Base-by-base conservation (phyloP, 768 basidiomycete species). In the Rhodosporidiobolus odoratus region DNA sequence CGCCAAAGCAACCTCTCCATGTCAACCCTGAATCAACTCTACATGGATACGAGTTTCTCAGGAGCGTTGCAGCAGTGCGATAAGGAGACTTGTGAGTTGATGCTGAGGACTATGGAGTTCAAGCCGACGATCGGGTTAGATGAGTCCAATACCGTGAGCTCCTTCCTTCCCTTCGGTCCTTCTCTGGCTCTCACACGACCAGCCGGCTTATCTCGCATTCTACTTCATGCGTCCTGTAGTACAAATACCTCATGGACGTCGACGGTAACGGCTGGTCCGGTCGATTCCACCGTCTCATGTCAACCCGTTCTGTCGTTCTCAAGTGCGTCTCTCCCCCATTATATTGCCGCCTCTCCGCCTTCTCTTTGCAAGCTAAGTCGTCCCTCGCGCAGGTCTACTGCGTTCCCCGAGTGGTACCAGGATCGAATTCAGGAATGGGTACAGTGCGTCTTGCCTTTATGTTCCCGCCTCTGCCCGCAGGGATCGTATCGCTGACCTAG, bases 251-350 rank as follows among this genome's bases (percentile, higher is more conserved):
- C n/a, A 70, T 70, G 41, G 69, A 68, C 43, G 62, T 65, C 43
- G 64, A 68, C 50, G 70, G 74, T 21, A 67, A 67, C 56, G 69
- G 69, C 30, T 75, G 71, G 72, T 71, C 69, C 4, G 75, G 75
- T 9, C 76, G 76, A 3, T 77, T 76, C 75, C 75, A 76, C 59
- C 84, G 88, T 0, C 86, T 91, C 77, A 79, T 92, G 75, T 88
- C 88, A 41, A 92, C 89, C 57, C 91, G 94, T 78, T 92, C 68
- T 73, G 91, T 88, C 3, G 90, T 92, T 13, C 80, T 98, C 71
- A 97, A 98, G 81, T 84, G 88, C 30, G 93, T 91, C 0, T 87
- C 23, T 23, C 13, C 12, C 13, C 23, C 43, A 12, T 23, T 95
- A 2, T 93, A 93, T 77, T 35, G 23, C 6, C 25, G 2, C 8